Conservation (phyloP, 2,329 filamentous ascomycete species). For the Aspergillus uvarum region DNA sequence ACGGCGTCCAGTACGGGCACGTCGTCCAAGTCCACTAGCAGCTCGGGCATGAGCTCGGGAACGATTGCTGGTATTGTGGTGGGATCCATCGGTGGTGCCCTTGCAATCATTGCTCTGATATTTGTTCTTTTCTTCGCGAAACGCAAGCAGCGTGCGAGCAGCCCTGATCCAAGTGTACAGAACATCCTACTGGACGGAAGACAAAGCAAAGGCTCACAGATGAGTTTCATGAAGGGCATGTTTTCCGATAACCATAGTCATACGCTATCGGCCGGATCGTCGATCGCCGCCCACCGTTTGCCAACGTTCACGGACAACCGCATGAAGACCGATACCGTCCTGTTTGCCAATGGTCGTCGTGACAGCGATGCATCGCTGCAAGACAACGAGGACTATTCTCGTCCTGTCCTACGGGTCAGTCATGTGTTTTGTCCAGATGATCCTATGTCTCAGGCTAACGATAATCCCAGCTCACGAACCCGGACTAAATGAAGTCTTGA, state of each 20-base stretch:
- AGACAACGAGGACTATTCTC: conserved; percentile 50
- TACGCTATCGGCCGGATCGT: conserved; percentile 25
- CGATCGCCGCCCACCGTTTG: conserved; percentile 23
- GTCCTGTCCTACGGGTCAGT: conserved; percentile 46
- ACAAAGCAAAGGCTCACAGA: conserved; percentile 36
- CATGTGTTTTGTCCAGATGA: neutral
- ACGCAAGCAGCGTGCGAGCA: conserved; percentile 33
- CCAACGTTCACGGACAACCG: conserved; percentile 45
- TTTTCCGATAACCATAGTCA: conserved; percentile 31
- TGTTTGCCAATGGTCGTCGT: conserved; percentile 43
- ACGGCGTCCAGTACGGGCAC: conserved; percentile 16
- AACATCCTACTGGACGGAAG: conserved; percentile 32
- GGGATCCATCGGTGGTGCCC: conserved; percentile 41
- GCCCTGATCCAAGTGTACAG: conserved; percentile 31
- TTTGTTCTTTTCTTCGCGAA: conserved; percentile 42
- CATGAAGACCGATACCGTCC: conserved; percentile 43
- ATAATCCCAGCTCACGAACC: conserved; percentile 36
- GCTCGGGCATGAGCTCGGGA: conserved; percentile 38
- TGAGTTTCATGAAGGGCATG: conserved; percentile 36
- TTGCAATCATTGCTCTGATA: conserved; percentile 37
- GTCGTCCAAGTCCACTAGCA: conserved; percentile 9
- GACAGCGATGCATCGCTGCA: conserved; percentile 48
- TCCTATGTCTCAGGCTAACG: conserved; percentile 31
- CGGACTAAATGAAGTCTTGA: conserved; percentile 26
- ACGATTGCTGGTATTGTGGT: conserved; percentile 47